Percentiles rank a stretch among this genome's conserved stretches.
These are phyloP conservation scores for Cladorrhinum samala DNA, from an alignment of 495 filamentous ascomycete species.

Conservation along the genomic window DNA sequence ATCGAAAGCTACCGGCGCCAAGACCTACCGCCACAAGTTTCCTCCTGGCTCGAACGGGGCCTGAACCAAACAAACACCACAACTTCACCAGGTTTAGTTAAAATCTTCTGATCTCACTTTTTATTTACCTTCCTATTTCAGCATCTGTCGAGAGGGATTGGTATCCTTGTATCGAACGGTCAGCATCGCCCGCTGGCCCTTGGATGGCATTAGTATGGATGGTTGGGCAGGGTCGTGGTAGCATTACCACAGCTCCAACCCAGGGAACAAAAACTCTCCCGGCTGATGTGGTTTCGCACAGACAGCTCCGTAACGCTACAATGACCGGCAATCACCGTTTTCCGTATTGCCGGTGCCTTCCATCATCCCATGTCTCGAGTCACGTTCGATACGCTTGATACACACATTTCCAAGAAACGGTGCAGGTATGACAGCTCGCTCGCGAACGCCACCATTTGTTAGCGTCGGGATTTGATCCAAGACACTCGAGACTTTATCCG, in stretches of 20 bases:
- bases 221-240: too few species aligned
- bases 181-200: conserved; percentile 1
- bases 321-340: too few species aligned
- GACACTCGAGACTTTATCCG: conserved; percentile 7
- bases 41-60: not conserved
- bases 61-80: not conserved
- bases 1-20: not conserved
- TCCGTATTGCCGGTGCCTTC: too few species aligned
- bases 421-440: not conserved
- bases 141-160: not conserved
- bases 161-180: not conserved
- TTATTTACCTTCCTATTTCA: conserved; percentile 10
- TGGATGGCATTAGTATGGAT: not conserved
- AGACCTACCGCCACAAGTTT: not conserved
- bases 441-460: not conserved
- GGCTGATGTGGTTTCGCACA: conserved; percentile 2
- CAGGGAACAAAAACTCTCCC: not conserved
- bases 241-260: not conserved
- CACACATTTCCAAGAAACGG: not conserved
- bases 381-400: too few species aligned
- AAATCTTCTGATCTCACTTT: not conserved
- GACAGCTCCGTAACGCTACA: too few species aligned
- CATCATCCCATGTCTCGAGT: too few species aligned
- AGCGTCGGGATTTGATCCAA: conserved; percentile 14
- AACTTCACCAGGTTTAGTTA: not conserved